Evolutionary conservation across 164 flowering plant genomes (phyloP).

Genomic region (Hamamelis virginiana): DNA sequence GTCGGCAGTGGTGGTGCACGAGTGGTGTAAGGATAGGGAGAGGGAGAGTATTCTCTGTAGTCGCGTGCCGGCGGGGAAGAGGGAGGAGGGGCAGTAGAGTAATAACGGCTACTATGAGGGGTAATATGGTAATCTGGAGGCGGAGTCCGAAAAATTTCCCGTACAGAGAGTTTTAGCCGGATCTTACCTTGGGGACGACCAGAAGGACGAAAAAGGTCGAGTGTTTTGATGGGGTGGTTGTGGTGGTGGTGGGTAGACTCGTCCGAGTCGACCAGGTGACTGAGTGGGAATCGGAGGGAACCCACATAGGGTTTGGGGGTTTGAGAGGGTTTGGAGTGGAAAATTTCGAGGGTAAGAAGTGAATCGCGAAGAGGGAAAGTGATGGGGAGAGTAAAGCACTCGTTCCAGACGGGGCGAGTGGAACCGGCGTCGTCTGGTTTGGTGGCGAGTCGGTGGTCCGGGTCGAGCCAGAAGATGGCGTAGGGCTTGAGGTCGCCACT

Average conservation of each 20-base stretch:
- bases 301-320: constrained; percentile 70
- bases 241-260: constrained; percentile 20
- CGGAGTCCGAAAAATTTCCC: constrained; percentile 27
- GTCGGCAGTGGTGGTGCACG: constrained; percentile 26
- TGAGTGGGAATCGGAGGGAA: constrained; percentile 42
- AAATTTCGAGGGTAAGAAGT: constrained; percentile 57
- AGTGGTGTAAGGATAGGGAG: constrained; percentile 21
- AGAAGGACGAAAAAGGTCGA: constrained; percentile 74
- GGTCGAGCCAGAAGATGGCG: constrained; percentile 70
- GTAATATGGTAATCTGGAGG: constrained; percentile 44
- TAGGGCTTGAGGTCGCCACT: constrained; percentile 78
- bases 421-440: constrained; percentile 64
- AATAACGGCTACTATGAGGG: constrained; percentile 47
- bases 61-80: constrained; percentile 31
- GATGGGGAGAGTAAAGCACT: constrained; percentile 58
- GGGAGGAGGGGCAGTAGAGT: constrained; percentile 45
- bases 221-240: constrained; percentile 25
- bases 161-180: constrained; percentile 51
- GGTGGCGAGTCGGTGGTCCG: constrained; percentile 69
- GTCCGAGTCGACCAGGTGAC: constrained; percentile 34
- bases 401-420: constrained; percentile 82
- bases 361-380: constrained; percentile 33
- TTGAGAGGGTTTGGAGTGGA: constrained; percentile 69
- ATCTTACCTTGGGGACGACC: constrained; percentile 93
- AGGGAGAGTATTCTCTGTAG: constrained; percentile 29